Percentiles rank a stretch among this genome's conserved stretches.
Conservation (phyloP, 306 rosid species). For the Castanea crenata region DNA sequence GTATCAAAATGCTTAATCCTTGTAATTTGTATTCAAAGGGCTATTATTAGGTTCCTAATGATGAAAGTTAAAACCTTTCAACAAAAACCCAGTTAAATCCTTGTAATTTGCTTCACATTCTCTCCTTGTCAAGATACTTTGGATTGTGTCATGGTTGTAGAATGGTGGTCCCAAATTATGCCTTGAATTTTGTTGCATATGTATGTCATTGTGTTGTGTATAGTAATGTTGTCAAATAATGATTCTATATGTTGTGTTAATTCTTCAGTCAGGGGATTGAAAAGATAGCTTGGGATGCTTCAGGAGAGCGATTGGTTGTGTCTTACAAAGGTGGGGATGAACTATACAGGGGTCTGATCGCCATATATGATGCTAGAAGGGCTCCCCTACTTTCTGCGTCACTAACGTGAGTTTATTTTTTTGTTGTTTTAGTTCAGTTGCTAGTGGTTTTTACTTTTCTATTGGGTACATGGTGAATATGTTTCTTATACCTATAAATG, state of each 20-base stretch:
- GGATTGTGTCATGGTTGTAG: background rate
- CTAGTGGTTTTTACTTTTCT: background rate
- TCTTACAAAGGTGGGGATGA: constrained; percentile 81
- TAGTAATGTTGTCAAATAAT: background rate
- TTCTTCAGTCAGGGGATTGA: constrained; percentile 74
- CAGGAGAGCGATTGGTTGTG: constrained; percentile 92
- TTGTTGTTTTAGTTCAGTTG: background rate
- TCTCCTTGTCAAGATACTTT: background rate
- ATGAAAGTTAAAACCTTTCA: too few relatives aligned
- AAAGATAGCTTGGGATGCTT: constrained; percentile 94
- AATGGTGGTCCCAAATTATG: too few relatives aligned
- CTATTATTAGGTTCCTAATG: too few relatives aligned
- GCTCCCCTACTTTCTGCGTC: constrained; percentile 73
- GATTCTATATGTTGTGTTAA: constrained; percentile 17
- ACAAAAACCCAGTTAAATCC: too few relatives aligned
- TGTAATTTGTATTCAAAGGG: too few relatives aligned
- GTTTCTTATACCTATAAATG: background rate
- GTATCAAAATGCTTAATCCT: too few relatives aligned
- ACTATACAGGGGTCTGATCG: constrained; percentile 71
- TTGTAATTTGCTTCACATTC: too few relatives aligned
- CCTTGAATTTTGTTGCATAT: background rate
- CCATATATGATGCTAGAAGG: constrained; percentile 79
- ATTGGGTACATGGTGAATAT: constrained; percentile 11
- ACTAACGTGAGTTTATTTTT: constrained; percentile 60
- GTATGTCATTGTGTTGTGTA: background rate